phyloP scores from a whole-genome alignment of 768 basidiomycete genomes.

The Coprinopsis cinerea region DNA sequence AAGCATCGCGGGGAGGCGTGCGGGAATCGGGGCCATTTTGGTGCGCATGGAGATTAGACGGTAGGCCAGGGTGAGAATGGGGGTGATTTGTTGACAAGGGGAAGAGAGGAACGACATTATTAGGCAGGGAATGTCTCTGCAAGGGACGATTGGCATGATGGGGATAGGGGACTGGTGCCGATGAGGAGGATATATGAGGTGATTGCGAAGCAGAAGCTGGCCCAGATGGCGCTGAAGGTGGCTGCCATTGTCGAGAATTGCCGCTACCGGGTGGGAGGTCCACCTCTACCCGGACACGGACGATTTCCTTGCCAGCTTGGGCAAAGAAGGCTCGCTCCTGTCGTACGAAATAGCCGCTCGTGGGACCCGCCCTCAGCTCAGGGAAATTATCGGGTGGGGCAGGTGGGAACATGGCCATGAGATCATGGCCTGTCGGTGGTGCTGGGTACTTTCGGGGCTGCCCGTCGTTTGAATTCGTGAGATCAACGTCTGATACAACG shows the following conservation, averaged over 20 bases:
- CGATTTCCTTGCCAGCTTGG: conserved; percentile 70
- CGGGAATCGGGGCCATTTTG: conserved; percentile 33
- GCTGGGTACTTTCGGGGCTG: conserved; percentile 59
- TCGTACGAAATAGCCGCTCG: conserved; percentile 65
- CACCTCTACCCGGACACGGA: conserved; percentile 67
- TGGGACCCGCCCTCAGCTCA: conserved; percentile 56
- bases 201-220: conserved; percentile 19
- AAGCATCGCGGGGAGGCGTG: conserved; percentile 41
- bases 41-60: conserved; percentile 32
- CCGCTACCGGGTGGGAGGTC: conserved; percentile 39
- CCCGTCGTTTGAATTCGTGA: conserved; percentile 45
- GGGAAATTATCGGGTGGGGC: conserved; percentile 53
- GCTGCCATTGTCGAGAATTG: conserved; percentile 23
- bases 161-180: conserved; percentile 27
- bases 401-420: conserved; percentile 82
- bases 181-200: conserved; percentile 25
- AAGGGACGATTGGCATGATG: conserved; percentile 30
- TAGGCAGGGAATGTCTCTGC: conserved; percentile 21
- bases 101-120: conserved; percentile 27
- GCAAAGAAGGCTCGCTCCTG: conserved; percentile 82
- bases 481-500: conserved; percentile 50
- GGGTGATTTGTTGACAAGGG: conserved; percentile 26
- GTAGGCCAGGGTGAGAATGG: conserved; percentile 20
- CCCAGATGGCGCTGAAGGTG: conserved; percentile 16
- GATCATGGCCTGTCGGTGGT: conserved; percentile 75